Base-by-base conservation (phyloP, 768 basidiomycete species). In the Leucogyrophana mollusca region DNA sequence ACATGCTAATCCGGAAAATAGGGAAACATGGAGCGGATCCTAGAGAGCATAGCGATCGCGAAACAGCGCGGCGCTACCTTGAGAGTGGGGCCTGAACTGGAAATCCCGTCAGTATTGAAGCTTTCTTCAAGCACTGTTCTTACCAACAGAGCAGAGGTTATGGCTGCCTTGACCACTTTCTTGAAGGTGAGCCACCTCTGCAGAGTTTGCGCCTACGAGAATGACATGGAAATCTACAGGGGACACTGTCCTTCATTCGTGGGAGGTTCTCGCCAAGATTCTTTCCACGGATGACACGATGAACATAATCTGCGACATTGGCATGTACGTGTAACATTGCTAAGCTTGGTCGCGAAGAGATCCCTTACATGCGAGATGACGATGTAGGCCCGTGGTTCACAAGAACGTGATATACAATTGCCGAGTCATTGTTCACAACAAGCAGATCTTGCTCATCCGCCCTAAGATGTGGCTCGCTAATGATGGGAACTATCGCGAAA, bases 391-490 rank as follows among this genome's bases (percentile, higher is more conserved):
- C 1, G 80, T 99, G 45, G 79, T 87, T 2, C 96, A 99, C 78
- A 97, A 97, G 78, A 98, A 96, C 62, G 93, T 94, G 38, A 94
- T 87, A 53, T 98, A 97, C 72, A 99, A 99, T 61, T 96, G 93
- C 64, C 86, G 96, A 16, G 76, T 98, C 27, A 85, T 98, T 62
- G 81, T 94, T 34, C 79, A 92, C 60, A 76, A 94, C 67, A 76
- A 82, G 45, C 79, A 90, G 69, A 94, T 99, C 49, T 69, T 97
- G 1, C 82, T 97, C 52, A 98, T 99, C 53, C 83, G 96, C 18
- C 96, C 96, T 0, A 99, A 98, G 73, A 94, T 99, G 94, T 99
- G 96, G 96, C 75, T 99, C 36, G 96, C 96, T 1, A 98, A 98
- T 60, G 93, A 96, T 57, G 96, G 96, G 3, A 98, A 98, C 61